Evolutionary conservation across 2,329 filamentous ascomycete species (phyloP).

Genomic region (Aureobasidium subglaciale): DNA sequence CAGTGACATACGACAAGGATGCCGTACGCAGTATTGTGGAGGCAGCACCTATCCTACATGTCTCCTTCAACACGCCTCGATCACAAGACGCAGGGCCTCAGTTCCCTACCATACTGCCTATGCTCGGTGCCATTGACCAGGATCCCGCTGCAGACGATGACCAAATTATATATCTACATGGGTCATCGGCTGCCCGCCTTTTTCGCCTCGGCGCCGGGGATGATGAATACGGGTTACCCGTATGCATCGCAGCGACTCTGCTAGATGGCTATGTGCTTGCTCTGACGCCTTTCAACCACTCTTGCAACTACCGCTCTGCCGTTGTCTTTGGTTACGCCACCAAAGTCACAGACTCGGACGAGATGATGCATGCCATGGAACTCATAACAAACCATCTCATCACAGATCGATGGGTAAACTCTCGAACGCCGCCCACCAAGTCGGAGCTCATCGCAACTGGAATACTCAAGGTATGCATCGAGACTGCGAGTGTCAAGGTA

Average conservation of each 20-base stretch:
- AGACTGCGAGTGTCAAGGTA: slow-evolving; percentile 69
- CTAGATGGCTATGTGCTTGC: slow-evolving; percentile 75
- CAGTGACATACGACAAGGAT: slow-evolving; percentile 64
- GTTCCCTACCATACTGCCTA: slow-evolving; percentile 72
- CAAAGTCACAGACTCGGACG: slow-evolving; percentile 57
- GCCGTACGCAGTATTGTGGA: slow-evolving; percentile 73
- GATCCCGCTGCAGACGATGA: slow-evolving; percentile 58
- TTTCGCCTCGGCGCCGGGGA: slow-evolving; percentile 53
- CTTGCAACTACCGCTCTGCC: slow-evolving; percentile 80
- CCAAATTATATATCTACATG: slow-evolving; percentile 69
- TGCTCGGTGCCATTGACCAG: slow-evolving; percentile 78
- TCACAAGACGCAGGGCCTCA: slow-evolving; percentile 46
- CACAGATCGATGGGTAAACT: slow-evolving; percentile 59
- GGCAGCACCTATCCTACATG: slow-evolving; percentile 64
- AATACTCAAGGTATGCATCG: slow-evolving; percentile 62
- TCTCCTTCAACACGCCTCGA: slow-evolving; percentile 61
- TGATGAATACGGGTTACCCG: slow-evolving; percentile 50
- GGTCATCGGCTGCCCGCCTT: slow-evolving; percentile 72
- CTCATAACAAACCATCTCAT: slow-evolving; percentile 71
- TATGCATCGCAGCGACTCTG: slow-evolving; percentile 66
- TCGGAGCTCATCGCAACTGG: slow-evolving; percentile 70
- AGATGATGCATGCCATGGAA: slow-evolving; percentile 72
- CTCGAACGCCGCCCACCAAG: slow-evolving; percentile 61
- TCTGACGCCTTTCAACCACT: slow-evolving; percentile 72
- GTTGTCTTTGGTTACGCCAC: slow-evolving; percentile 68